These are phyloP conservation scores for Amorphotheca resinae DNA, from an alignment of 495 filamentous ascomycete genomes.

Conservation along the genomic window DNA sequence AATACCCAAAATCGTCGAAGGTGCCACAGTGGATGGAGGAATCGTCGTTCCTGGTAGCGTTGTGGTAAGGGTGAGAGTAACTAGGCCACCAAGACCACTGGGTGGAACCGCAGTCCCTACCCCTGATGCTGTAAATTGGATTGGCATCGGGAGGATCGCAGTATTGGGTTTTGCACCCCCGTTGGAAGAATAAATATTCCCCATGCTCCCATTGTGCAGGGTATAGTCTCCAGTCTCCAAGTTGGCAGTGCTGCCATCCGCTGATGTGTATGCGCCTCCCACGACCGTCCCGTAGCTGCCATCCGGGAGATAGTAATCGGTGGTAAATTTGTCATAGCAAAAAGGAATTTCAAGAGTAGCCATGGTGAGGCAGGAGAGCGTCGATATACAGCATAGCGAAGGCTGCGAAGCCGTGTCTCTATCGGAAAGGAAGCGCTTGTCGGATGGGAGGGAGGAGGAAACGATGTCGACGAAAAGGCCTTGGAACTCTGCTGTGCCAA, in stretches of 20 bases:
- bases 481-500: constrained; percentile 9
- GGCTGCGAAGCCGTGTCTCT: neutral
- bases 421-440: constrained; percentile 3
- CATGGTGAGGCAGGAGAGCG: constrained; percentile 11
- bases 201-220: constrained; percentile 20
- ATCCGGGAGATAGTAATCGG: constrained; percentile 29
- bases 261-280: constrained; percentile 23
- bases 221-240: constrained; percentile 27
- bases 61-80: constrained; percentile 16
- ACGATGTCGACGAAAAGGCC: constrained; percentile 15
- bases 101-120: constrained; percentile 26
- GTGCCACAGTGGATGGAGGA: neutral
- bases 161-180: constrained; percentile 29
- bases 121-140: constrained; percentile 25
- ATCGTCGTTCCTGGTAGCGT: constrained; percentile 10
- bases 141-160: constrained; percentile 25
- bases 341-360: constrained; percentile 11
- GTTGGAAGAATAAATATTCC: constrained; percentile 26
- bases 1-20: constrained; percentile 1
- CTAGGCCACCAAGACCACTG: constrained; percentile 21
- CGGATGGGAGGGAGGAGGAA: constrained; percentile 13
- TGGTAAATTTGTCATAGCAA: constrained; percentile 30
- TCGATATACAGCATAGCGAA: constrained; percentile 13
- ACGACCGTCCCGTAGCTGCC: constrained; percentile 27
- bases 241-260: constrained; percentile 23